These are phyloP conservation scores for Atkinsonella hypoxylon DNA, from an alignment of 2,329 filamentous ascomycete genomes.

Conservation along the genomic window DNA sequence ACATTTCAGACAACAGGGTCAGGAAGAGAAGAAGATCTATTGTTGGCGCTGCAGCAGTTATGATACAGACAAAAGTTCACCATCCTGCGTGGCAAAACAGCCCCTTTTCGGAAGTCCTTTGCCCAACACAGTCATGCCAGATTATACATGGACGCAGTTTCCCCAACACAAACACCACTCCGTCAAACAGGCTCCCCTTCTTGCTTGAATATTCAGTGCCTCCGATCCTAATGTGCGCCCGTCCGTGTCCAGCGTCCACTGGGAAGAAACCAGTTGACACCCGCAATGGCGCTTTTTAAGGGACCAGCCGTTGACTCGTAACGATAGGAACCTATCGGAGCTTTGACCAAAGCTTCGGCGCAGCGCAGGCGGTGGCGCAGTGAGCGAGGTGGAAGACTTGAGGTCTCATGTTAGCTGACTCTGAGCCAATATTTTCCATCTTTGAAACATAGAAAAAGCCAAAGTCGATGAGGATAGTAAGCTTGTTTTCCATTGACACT, in stretches of 20 bases:
- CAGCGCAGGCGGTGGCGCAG: constrained; percentile 86
- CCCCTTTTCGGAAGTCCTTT: not conserved
- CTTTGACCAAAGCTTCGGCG: constrained; percentile 86
- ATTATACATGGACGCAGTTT: constrained; percentile 5
- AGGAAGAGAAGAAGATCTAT: constrained; percentile 2
- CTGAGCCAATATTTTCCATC: not conserved
- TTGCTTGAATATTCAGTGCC: constrained; percentile 1
- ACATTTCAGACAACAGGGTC: no score
- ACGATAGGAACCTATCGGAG: constrained; percentile 59
- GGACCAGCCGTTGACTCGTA: not conserved
- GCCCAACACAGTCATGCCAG: constrained; percentile 9
- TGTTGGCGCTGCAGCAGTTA: constrained; percentile 6
- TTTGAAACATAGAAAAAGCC: constrained; percentile 5
- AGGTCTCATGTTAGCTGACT: not conserved
- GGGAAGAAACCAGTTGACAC: not conserved
- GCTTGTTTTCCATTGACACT: constrained; percentile 27
- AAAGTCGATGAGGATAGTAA: not conserved
- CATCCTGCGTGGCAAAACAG: constrained; percentile 1
- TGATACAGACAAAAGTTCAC: constrained; percentile 7
- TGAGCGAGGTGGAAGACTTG: constrained; percentile 97
- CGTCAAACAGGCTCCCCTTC: not conserved
- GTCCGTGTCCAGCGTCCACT: not conserved
- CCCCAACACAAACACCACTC: not conserved
- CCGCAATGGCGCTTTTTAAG: not conserved
- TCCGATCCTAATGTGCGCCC: constrained; percentile 4